Evolutionary conservation across 441 rosid genomes (phyloP).

Genomic region (Bocquillonia castaneifolia): DNA sequence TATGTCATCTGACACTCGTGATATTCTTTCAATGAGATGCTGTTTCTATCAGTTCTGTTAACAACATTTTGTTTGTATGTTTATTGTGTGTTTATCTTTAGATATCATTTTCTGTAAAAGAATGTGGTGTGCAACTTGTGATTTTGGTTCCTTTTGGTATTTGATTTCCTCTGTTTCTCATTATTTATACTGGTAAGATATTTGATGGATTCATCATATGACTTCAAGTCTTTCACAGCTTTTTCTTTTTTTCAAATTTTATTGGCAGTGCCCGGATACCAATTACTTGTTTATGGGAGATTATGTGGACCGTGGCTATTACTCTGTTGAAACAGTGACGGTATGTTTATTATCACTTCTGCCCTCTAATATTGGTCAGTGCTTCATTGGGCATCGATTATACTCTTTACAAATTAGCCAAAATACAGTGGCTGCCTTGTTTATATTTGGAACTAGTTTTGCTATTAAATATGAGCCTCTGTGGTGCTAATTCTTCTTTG

Average conservation of each 20-base stretch:
- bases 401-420: neutral
- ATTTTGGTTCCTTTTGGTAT: neutral
- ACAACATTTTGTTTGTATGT: neutral
- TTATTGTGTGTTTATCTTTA: neutral
- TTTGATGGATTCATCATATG: neutral
- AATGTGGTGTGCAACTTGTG: neutral
- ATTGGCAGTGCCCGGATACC: slow-evolving; percentile 63
- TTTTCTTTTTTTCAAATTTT: neutral
- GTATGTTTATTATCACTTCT: slow-evolving; percentile 32
- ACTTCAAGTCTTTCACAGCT: neutral
- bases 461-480: neutral
- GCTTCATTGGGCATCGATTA: neutral
- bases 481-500: neutral
- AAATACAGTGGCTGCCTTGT: neutral
- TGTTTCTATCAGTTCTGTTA: slow-evolving; percentile 5
- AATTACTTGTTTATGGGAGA: slow-evolving; percentile 79
- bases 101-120: neutral
- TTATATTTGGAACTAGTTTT: neutral
- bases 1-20: neutral
- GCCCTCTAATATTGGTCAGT: neutral
- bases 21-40: neutral
- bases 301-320: slow-evolving; percentile 74
- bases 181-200: neutral
- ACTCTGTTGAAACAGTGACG: slow-evolving; percentile 90
- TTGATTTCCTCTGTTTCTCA: neutral